Percentiles rank a stretch among this genome's conserved stretches.
Conservation (phyloP, 2,329 filamentous ascomycete species). For the Metarhizium robertsii region DNA sequence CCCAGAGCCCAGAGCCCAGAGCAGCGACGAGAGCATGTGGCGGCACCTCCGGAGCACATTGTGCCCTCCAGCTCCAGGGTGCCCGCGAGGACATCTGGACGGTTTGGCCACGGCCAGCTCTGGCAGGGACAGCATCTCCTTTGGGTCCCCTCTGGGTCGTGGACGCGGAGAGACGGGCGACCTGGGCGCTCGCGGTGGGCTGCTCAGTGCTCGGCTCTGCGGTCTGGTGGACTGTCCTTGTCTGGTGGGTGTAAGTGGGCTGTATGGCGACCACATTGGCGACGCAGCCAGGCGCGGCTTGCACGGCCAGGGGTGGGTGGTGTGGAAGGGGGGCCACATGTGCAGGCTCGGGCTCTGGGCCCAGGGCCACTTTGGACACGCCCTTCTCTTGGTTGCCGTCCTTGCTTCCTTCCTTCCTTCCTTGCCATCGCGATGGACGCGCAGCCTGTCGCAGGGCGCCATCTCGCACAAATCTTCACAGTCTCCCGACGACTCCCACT, state of each 20-base stretch:
- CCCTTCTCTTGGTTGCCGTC: background rate
- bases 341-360: background rate
- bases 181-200: background rate
- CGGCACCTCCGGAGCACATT: constrained; percentile 4
- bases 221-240: background rate
- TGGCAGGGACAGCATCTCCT: background rate
- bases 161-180: background rate
- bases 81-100: background rate
- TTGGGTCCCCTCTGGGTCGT: background rate
- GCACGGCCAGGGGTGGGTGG: constrained; percentile 1
- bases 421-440: background rate
- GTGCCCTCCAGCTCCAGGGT: background rate
- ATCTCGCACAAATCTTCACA: constrained; percentile 2
- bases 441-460: background rate
- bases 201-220: too few relatives aligned
- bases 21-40: constrained; percentile 2
- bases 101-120: background rate
- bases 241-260: constrained; percentile 1
- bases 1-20: background rate
- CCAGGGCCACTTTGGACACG: background rate
- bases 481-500: constrained; percentile 2
- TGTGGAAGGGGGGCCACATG: background rate
- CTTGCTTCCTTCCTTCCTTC: background rate
- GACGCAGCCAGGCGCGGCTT: background rate
- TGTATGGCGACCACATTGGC: too few relatives aligned